Percentiles rank a stretch among this genome's conserved stretches.
Conservation (phyloP, 345 rosid species). For the Aquilaria yunnanensis region DNA sequence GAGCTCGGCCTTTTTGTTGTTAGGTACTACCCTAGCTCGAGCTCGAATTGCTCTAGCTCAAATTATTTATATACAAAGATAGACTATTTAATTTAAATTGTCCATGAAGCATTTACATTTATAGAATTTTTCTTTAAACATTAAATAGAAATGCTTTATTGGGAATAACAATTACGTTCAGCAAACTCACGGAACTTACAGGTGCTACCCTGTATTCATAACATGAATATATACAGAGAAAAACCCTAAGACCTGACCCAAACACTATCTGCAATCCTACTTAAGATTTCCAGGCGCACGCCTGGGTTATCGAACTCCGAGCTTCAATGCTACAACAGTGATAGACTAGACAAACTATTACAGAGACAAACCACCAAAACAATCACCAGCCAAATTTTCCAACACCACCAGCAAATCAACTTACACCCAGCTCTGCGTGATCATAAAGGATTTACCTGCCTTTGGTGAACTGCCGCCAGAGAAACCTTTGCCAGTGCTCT, state of each 20-base stretch:
- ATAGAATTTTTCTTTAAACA: not conserved
- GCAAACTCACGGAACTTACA: slow-evolving; percentile 25
- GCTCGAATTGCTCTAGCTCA: too few relatives aligned
- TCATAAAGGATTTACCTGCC: slow-evolving; percentile 18
- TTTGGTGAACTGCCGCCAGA: slow-evolving; percentile 18
- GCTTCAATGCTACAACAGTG: slow-evolving; percentile 17
- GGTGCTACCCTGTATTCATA: slow-evolving; percentile 27
- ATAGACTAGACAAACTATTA: slow-evolving; percentile 9
- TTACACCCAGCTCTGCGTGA: slow-evolving; percentile 48
- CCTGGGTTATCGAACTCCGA: not conserved
- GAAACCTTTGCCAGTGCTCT: slow-evolving; percentile 20
- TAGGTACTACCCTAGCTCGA: too few relatives aligned
- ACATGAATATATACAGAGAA: slow-evolving; percentile 38
- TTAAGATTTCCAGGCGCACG: slow-evolving; percentile 15
- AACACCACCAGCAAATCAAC: slow-evolving; percentile 14
- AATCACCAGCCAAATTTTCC: not conserved
- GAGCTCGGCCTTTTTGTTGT: too few relatives aligned
- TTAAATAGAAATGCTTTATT: slow-evolving; percentile 22
- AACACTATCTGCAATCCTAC: slow-evolving; percentile 24
- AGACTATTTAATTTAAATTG: too few relatives aligned
- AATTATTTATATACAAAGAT: too few relatives aligned
- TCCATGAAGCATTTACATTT: too few relatives aligned
- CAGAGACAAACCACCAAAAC: slow-evolving; percentile 5
- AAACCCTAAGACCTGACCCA: slow-evolving; percentile 21
- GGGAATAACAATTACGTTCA: slow-evolving; percentile 26